Evolutionary conservation across 2,329 filamentous ascomycete genomes (phyloP).

Genomic region (Fusarium subglutinans): DNA sequence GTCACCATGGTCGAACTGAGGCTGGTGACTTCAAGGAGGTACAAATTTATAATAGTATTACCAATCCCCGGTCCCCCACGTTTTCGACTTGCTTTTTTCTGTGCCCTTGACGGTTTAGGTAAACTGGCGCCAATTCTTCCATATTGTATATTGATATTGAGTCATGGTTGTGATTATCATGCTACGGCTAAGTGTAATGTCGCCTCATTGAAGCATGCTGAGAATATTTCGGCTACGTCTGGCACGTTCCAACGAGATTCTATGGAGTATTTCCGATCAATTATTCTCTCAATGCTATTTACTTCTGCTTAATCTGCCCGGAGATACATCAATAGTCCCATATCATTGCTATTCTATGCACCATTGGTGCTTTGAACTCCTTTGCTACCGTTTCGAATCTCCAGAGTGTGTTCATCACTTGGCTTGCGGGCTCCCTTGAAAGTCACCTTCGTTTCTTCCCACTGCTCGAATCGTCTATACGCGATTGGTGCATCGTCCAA

Average conservation of each 20-base stretch:
- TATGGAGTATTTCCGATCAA: background rate
- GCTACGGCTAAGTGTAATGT: background rate
- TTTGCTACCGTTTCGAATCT: background rate
- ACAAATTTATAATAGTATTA: background rate
- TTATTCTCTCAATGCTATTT: background rate
- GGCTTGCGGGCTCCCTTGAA: conserved; percentile 1
- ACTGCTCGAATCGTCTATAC: background rate
- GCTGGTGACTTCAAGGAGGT: accelerated
- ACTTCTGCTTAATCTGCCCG: accelerated
- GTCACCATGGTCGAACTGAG: accelerated
- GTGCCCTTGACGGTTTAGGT: background rate
- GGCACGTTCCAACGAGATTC: too few relatives aligned
- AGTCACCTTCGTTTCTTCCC: conserved; percentile 2
- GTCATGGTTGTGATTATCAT: background rate
- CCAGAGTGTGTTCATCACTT: background rate
- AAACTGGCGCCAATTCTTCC: background rate
- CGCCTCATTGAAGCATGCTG: background rate
- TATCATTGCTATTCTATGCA: too few relatives aligned
- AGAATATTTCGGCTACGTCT: background rate
- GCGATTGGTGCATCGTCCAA: background rate
- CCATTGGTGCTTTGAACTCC: background rate
- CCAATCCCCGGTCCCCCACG: background rate
- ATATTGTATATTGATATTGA: background rate
- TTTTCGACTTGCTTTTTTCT: background rate
- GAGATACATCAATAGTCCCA: accelerated